A percentile compares a stretch with the other conserved stretches of the same genome.
Evolutionary conservation across 192 early-diverging fungal species (phyloP).

Genomic region (Linnemannia schmuckeri): DNA sequence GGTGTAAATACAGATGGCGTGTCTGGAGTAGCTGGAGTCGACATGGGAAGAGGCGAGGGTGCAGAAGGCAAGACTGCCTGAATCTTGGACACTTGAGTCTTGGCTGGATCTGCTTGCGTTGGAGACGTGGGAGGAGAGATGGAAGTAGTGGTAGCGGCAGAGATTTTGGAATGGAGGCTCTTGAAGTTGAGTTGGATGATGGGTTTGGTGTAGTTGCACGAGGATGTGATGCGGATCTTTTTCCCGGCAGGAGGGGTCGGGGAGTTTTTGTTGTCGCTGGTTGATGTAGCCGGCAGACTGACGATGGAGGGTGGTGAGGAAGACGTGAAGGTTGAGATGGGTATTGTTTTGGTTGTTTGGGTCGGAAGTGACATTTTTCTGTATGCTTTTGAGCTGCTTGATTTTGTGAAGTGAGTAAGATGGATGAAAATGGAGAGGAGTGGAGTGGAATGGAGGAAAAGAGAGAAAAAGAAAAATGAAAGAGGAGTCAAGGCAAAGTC

Average conservation of each 20-base stretch:
- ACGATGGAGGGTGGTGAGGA: background rate
- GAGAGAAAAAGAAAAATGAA: background rate
- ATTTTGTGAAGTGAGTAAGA: background rate
- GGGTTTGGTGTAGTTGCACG: background rate
- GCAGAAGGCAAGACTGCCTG: too few species aligned
- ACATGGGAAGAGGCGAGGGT: too few species aligned
- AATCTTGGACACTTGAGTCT: too few species aligned
- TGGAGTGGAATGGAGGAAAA: background rate
- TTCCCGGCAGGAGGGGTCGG: background rate
- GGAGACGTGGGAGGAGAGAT: too few species aligned
- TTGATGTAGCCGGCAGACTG: background rate
- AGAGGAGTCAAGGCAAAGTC: background rate
- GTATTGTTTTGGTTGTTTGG: background rate
- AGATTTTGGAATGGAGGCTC: background rate
- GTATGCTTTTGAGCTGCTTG: background rate
- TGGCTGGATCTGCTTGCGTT: too few species aligned
- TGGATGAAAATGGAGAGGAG: background rate
- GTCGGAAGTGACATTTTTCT: background rate
- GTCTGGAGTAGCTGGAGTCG: too few species aligned
- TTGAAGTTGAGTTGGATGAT: background rate
- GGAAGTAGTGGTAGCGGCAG: too few species aligned
- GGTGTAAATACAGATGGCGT: too few species aligned
- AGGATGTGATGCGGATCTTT: conserved; percentile 1
- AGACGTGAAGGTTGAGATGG: background rate
- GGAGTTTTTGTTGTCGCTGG: background rate